A percentile compares a stretch with the other conserved stretches of the same genome.
phyloP scores from a whole-genome alignment of 2,329 filamentous ascomycete genomes.

The Aureobasidium zeae region DNA sequence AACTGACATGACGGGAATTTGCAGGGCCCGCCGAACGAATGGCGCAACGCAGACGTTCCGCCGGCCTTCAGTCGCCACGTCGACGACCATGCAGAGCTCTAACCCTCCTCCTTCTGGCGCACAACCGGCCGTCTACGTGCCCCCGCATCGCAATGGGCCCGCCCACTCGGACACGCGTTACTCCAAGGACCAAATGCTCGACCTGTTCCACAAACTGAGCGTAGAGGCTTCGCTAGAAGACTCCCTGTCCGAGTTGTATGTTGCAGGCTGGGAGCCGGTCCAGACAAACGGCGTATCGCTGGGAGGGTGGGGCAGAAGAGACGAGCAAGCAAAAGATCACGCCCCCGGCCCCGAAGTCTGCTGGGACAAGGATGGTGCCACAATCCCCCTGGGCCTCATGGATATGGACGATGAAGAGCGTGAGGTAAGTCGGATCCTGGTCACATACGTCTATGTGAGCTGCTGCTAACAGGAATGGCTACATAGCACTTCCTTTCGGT shows the following conservation, averaged over 20 bases:
- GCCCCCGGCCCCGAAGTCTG: slow-evolving; percentile 81
- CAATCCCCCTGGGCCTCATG: slow-evolving; percentile 61
- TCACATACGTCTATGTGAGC: not conserved
- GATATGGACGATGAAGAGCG: slow-evolving; percentile 61
- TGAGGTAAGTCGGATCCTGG: slow-evolving; percentile 40
- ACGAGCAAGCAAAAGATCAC: slow-evolving; percentile 54
- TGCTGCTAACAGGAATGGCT: slow-evolving; percentile 23
- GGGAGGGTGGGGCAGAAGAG: slow-evolving; percentile 66
- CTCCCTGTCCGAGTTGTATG: slow-evolving; percentile 59
- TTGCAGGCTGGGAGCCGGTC: slow-evolving; percentile 70
- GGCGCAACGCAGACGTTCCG: slow-evolving; percentile 60
- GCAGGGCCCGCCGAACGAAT: slow-evolving; percentile 55
- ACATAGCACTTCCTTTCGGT: slow-evolving; percentile 86
- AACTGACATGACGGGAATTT: slow-evolving; percentile 2
- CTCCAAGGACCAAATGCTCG: slow-evolving; percentile 67
- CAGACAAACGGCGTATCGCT: slow-evolving; percentile 53
- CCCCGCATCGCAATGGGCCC: slow-evolving; percentile 54
- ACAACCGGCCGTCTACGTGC: slow-evolving; percentile 44
- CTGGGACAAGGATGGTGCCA: slow-evolving; percentile 68
- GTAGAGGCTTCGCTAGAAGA: slow-evolving; percentile 53
- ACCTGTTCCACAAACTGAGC: slow-evolving; percentile 56
- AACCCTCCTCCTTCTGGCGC: slow-evolving; percentile 28
- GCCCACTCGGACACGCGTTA: slow-evolving; percentile 52
- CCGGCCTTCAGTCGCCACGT: slow-evolving; percentile 51
- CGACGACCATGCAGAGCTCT: slow-evolving; percentile 37